Percentiles rank a stretch among this genome's conserved stretches.
These are phyloP conservation scores for Combretum micranthum DNA, from an alignment of 345 rosid genomes.

Conservation along the genomic window DNA sequence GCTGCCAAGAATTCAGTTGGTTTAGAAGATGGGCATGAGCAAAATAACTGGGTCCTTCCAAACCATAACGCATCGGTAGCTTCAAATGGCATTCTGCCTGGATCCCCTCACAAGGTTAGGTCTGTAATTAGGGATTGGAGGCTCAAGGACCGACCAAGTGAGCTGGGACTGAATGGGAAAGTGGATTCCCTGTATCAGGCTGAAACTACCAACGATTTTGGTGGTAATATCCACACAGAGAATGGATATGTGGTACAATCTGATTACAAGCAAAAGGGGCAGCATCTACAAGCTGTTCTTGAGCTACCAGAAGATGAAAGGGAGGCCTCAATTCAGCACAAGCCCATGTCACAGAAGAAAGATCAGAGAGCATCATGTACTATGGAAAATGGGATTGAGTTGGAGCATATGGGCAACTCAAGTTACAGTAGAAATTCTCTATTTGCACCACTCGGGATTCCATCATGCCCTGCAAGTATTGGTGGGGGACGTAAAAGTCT, in stretches of 20 bases:
- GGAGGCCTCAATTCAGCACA: conserved; percentile 34
- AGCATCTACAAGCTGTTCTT: conserved; percentile 39
- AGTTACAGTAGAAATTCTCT: conserved; percentile 4
- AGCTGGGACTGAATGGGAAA: conserved; percentile 78
- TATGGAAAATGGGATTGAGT: conserved; percentile 11
- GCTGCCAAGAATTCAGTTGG: conserved; percentile 27
- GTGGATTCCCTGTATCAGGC: conserved; percentile 47
- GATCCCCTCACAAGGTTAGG: conserved; percentile 58
- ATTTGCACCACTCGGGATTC: conserved; percentile 8
- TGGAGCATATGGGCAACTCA: conserved; percentile 1
- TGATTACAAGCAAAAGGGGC: conserved; percentile 49
- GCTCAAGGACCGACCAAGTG: conserved; percentile 63
- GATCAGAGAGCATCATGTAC: conserved; percentile 21
- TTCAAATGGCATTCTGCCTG: conserved; percentile 69
- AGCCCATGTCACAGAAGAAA: conserved; percentile 22
- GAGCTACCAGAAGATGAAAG: conserved; percentile 43
- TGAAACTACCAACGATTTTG: conserved; percentile 35
- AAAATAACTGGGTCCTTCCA: conserved; percentile 31
- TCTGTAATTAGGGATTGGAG: conserved; percentile 58
- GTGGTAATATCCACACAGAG: conserved; percentile 30
- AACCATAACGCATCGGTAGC: conserved; percentile 46
- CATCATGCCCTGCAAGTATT: conserved; percentile 47
- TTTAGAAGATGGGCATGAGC: conserved; percentile 55
- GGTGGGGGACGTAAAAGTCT: conserved; percentile 7
- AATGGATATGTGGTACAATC: conserved; percentile 58